Base-by-base conservation (phyloP, 2,329 filamentous ascomycete species). In the Diaporthe eres region DNA sequence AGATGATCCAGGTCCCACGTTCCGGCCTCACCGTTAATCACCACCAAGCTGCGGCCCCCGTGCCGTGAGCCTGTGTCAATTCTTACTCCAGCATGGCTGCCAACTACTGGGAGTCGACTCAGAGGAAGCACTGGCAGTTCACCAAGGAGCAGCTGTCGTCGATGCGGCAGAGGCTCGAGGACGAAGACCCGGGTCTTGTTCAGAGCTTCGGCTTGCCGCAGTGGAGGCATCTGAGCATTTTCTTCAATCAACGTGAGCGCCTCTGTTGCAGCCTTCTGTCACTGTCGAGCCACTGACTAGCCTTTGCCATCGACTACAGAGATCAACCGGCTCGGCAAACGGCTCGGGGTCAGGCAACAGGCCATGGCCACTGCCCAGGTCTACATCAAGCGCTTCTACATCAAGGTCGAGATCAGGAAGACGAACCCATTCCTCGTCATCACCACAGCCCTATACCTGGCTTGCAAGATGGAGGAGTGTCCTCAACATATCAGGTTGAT, bases 401-500 rank as follows among this genome's bases (percentile, higher is more conserved):
- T 92, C 61, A 95, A 94, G 80, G 94, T 98, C 80, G 95, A 98
- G 81, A 95, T 98, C 78, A 93, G 96, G 75, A 92, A 93, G 78
- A 98, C 96, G 65, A 99, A 98, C 80, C 95, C 96, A 5, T 98
- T 98, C 82, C 92, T 98, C 49, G 92, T 98, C 75, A 90, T 98
- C 78, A 93, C 95, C n/a, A 98, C 97, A 1, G 94, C 96, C 7
- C 90, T 98, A 77, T 99, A 99, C 83, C 88, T 99, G 49, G 96
- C 97, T 28, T 98, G 95, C 87, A 99, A 99, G 86, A 98, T 98
- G 92, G 97, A 99, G 84, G 97, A 99, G 84, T 96, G 93, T 70
- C 97, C 97, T 3, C 96, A 98, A 83, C 97, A 99, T 83, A 98
- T 99, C 81, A 92, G 97, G 42, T 90, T 98, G 78, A 93, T 99